Conservation (phyloP, 345 rosid species). For the Ricinus communis region DNA sequence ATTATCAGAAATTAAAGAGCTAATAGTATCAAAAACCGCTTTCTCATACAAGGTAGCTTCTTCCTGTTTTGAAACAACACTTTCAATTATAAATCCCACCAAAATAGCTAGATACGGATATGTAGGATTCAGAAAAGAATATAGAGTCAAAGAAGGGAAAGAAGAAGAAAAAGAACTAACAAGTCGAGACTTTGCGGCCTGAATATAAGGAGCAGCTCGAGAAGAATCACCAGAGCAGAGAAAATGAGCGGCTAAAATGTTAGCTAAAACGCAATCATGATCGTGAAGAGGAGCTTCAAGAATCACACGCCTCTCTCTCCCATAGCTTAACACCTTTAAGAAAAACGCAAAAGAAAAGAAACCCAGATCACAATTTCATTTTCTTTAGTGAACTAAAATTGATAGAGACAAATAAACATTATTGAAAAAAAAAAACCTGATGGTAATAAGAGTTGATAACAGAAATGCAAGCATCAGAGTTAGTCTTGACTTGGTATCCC, state of each 20-base stretch:
- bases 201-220: slow-evolving; percentile 34
- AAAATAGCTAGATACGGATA: background rate
- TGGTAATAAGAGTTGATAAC: slow-evolving; percentile 64
- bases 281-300: slow-evolving; percentile 60
- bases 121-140: too few relatives aligned
- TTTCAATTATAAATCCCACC: background rate
- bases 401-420: background rate
- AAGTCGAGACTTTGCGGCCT: slow-evolving; percentile 59
- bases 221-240: slow-evolving; percentile 48
- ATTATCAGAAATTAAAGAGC: slow-evolving; percentile 50
- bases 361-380: background rate
- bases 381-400: too few relatives aligned
- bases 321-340: slow-evolving; percentile 64
- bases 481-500: slow-evolving; percentile 72
- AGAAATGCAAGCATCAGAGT: slow-evolving; percentile 62
- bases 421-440: slow-evolving; percentile 44
- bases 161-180: slow-evolving; percentile 44
- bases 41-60: slow-evolving; percentile 74
- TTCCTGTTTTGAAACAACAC: slow-evolving; percentile 43
- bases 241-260: slow-evolving; percentile 74
- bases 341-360: background rate
- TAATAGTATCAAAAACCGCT: slow-evolving; percentile 59
- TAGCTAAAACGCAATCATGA: slow-evolving; percentile 70
- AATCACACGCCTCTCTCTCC: slow-evolving; percentile 63
- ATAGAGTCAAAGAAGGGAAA: too few relatives aligned